Evolutionary conservation across 2,329 filamentous ascomycete genomes (phyloP), one percentile per base, ranked within the genome.

Genomic region (Triangularia verruculosa): DNA sequence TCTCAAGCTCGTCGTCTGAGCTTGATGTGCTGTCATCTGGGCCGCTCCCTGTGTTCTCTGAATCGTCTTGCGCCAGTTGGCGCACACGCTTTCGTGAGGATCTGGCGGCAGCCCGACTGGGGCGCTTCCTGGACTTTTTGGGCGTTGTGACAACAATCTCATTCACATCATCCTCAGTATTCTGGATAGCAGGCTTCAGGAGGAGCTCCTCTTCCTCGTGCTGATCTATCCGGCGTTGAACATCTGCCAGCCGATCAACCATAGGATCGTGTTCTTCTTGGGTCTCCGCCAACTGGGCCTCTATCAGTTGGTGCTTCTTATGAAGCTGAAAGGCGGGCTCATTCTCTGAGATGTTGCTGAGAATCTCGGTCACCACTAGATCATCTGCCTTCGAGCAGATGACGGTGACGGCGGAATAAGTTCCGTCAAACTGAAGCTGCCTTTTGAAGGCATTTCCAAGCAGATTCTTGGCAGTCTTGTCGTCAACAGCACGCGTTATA

Each of bases 381-480:
- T 88, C 84, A 69, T 89, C 87, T 0, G 84, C 84, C 69, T 87
- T 88, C 5, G 79, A 82, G 68, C 85, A 88, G 17, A 89, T 83
- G 63, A 88, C 86, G 0, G 83, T 86, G 1, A 88, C 76, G 1
- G 74, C 77, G 2, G 75, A 79, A 54, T 83, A 83, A 0, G 74
- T 79, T 0, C 82, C 81, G 61, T 88, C 86, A 66, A 83, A 82
- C 61, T 86, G 83, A 7, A 88, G 73, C 66, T 88, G 86, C 0
- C 80, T 76, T 65, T 82, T 84, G 74, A 86, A 86, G 0, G 79
- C 77, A 12, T 83, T 76, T 0, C 84, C 83, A 2, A 88, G 75
- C 0, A 89, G 74, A 1, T 76, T 79, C 61, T 84, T 82, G 0
- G 86, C 84, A 1, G 81, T 78, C 68, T 85, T 84, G 67, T 87